Evolutionary conservation across 2,329 filamentous ascomycete species (phyloP), one percentile per base, ranked within the genome.

Genomic region (Microcera coccophila): DNA sequence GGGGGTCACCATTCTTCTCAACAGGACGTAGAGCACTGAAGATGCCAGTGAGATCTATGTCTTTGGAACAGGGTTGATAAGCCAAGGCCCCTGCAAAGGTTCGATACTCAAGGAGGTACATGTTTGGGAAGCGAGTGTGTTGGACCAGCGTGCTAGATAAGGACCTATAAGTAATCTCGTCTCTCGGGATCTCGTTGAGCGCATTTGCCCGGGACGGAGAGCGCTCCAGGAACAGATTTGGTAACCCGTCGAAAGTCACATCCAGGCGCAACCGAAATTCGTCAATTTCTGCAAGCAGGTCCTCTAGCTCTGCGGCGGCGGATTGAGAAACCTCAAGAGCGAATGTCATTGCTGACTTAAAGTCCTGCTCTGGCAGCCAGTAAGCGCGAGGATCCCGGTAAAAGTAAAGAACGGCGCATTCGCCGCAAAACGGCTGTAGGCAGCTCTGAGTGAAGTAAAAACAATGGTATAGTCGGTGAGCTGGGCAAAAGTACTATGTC

Each of bases 341-440:
- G 21, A 47, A 39, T 8, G 38, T 39, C 28, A 52, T 38, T 20
- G 32, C 16, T 17, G 41, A 36, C 4, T 21, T 8, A 1, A 49
- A 2, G 35, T 65, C 63, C 3, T 42, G 33, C 1, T 20, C 24
- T 5, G 33, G 44, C 17, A 55, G 10, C 62, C 61, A 64, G 17
- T 34, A 12, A 3, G 47, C 52, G 5, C 28, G 14, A n/a, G 38
- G 28, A 10, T 37, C 19, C 3, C 37, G 19, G 34, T 52, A 17
- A 36, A 52, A 63, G 48, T 58, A 64, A 7, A 64, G 35, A 15
- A 55, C 55, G 16, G 63, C 57, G 31, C 63, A 66, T 40, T 65
- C 64, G 48, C 62, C 63, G 22, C 62, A 66, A 3, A 45, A 38
- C 1, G 64, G 63, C 36, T 66, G 63, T 2, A n/a, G 5, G 4